Evolutionary conservation across 1,284 basidiomycete species (phyloP).

Genomic region (Rhodotorula sp.): DNA sequence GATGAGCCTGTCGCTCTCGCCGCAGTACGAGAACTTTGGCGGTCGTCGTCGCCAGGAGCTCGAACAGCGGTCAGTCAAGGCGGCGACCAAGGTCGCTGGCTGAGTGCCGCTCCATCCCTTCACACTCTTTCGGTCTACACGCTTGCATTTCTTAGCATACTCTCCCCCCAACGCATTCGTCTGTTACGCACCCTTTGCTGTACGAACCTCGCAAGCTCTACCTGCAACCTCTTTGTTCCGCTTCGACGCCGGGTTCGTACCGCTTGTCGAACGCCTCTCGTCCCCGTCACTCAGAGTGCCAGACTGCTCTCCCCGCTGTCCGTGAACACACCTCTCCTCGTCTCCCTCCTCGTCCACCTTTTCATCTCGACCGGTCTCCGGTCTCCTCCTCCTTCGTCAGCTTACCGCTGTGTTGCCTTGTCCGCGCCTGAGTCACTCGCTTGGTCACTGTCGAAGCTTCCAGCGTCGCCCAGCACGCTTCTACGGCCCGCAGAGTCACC

Average conservation of each 20-base stretch:
- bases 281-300: too few relatives aligned
- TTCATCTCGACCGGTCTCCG: not conserved
- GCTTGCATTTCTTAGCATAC: not conserved
- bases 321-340: too few relatives aligned
- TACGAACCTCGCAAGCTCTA: not conserved
- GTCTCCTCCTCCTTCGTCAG: not conserved
- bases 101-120: not conserved
- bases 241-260: not conserved
- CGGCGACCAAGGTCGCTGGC: too few relatives aligned
- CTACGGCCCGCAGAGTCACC: too few relatives aligned
- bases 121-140: not conserved
- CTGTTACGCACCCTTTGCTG: not conserved
- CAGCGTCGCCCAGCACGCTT: too few relatives aligned
- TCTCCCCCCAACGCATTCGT: not conserved
- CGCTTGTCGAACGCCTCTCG: too few relatives aligned
- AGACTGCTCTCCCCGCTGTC: too few relatives aligned
- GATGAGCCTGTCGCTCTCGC: constrained; percentile 28
- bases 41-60: constrained; percentile 11
- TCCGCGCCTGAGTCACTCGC: not conserved
- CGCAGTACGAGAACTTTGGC: constrained; percentile 25
- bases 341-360: not conserved
- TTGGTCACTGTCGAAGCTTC: too few relatives aligned
- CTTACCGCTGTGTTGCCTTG: not conserved
- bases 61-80: too few relatives aligned
- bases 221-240: not conserved